Evolutionary conservation across 2,329 filamentous ascomycete species (phyloP), one percentile per base, ranked within the genome.

Genomic region (Xylaria sp.): DNA sequence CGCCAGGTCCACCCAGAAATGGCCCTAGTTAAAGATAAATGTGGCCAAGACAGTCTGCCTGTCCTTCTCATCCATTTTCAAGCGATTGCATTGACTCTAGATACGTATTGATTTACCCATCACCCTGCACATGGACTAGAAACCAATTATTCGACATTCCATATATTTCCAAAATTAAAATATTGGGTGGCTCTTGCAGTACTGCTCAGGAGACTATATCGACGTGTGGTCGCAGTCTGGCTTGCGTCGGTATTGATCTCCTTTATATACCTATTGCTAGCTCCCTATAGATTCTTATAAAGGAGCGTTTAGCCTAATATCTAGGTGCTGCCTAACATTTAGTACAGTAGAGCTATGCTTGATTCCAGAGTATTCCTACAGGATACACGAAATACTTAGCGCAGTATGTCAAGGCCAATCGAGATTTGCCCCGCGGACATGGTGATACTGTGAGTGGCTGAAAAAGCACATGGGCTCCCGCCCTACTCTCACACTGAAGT

Each of bases 241-340:
- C 25, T 19, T 11, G 19, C 40, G 17, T 40, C 40, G 31, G 31
- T 47, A 40, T 33, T 56, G 48, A n/a, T n/a, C 33, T 56, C n/a
- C 23, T 23, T 27, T 19, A 11, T 21, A 31, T 29, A n/a, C n/a
- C 19, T 25, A 15, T 19, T 15, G n/a, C 40, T 46, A 10, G 23
- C 37, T 15, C 37, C 19, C 19, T 21, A 47, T 17, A 7, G 25
- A 11, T 33, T 23, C 37, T n/a, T 2, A 15, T 51, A 17, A 23
- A 40, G 15, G 6, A 37, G 46, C 4, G 17, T 60, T 60, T 60
- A 60, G 58, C 52, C 52, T 60, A 60, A 60, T 49, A 41, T n/a
- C 17, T 48, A 10, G n/a, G n/a, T n/a, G n/a, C n/a, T n/a, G n/a
- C n/a, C 19, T 6, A 48, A 29, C 13, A 33, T 60, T 21, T 4